These are phyloP conservation scores for Blumeria hordei DNA, from an alignment of 2,329 filamentous ascomycete genomes.

Conservation along the genomic window DNA sequence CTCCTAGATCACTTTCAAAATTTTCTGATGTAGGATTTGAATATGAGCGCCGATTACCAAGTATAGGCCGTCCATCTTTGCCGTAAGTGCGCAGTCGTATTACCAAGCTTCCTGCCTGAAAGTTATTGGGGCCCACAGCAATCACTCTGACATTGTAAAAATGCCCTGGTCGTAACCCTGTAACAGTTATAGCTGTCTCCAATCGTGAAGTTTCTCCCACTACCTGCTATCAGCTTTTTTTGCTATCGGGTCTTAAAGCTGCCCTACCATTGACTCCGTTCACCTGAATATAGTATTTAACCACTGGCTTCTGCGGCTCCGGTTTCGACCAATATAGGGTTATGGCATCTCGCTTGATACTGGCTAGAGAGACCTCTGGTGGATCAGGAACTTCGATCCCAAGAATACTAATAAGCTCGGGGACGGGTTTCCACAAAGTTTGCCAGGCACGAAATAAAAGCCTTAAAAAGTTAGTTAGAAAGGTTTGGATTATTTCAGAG, in stretches of 20 bases:
- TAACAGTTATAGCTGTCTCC: constrained; percentile 78
- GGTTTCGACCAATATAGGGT: constrained; percentile 78
- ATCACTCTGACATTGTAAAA: constrained; percentile 90
- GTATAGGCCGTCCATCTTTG: constrained; percentile 35
- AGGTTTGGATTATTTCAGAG: neutral
- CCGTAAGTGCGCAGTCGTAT: constrained; percentile 61
- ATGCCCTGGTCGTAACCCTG: constrained; percentile 60
- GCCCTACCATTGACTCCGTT: constrained; percentile 65
- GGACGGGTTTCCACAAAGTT: constrained; percentile 74
- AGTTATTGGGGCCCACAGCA: constrained; percentile 74
- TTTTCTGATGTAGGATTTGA: constrained; percentile 31
- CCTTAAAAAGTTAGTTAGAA: constrained; percentile 23
- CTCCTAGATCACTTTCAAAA: constrained; percentile 21
- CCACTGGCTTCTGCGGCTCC: constrained; percentile 35
- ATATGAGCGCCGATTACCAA: constrained; percentile 30
- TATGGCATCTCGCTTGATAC: constrained; percentile 67
- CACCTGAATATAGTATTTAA: constrained; percentile 71
- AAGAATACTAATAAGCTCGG: constrained; percentile 71
- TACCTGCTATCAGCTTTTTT: constrained; percentile 16
- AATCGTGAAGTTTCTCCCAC: constrained; percentile 64
- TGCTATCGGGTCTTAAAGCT: neutral
- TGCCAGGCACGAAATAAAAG: constrained; percentile 67
- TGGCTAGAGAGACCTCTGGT: constrained; percentile 73
- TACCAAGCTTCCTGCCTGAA: constrained; percentile 68
- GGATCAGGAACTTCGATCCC: constrained; percentile 82